Percentiles rank a stretch among this genome's conserved stretches.
phyloP scores from a whole-genome alignment of 73 alveolate species.

The Tetrahymena elliotti region DNA sequence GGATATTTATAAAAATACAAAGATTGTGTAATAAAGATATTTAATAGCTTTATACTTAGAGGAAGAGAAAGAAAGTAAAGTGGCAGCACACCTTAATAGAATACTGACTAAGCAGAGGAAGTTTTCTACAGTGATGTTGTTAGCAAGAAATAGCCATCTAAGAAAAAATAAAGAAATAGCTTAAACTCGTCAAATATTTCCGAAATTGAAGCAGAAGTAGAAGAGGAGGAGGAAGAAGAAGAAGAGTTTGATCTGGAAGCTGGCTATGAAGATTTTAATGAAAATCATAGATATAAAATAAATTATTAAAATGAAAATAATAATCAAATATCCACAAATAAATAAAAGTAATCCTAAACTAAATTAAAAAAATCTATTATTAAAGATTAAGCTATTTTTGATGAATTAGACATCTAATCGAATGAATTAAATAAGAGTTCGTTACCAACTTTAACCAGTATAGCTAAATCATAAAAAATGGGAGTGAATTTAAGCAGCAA shows the following conservation, averaged over 20 bases:
- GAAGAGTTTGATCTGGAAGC: not conserved
- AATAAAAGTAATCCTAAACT: not conserved
- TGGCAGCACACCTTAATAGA: not conserved
- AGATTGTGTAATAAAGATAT: not conserved
- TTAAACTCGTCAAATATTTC: not conserved
- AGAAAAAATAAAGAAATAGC: not conserved
- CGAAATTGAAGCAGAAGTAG: not conserved
- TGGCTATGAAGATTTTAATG: not conserved
- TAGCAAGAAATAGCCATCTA: not conserved
- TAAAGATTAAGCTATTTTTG: too few species aligned
- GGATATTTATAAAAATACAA: not conserved
- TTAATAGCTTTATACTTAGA: not conserved
- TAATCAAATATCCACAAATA: not conserved
- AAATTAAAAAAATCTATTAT: not conserved
- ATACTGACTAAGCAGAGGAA: not conserved
- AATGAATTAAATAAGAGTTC: too few species aligned
- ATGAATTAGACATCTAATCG: not conserved
- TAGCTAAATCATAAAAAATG: too few species aligned
- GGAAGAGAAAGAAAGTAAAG: not conserved
- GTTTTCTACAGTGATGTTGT: not conserved
- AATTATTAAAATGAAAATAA: not conserved
- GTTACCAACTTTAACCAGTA: not conserved
- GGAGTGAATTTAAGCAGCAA: not conserved
- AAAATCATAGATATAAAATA: not conserved
- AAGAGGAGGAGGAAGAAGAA: not conserved